phyloP scores from a whole-genome alignment of 2,329 filamentous ascomycete species.

The Arthroderma uncinatum region DNA sequence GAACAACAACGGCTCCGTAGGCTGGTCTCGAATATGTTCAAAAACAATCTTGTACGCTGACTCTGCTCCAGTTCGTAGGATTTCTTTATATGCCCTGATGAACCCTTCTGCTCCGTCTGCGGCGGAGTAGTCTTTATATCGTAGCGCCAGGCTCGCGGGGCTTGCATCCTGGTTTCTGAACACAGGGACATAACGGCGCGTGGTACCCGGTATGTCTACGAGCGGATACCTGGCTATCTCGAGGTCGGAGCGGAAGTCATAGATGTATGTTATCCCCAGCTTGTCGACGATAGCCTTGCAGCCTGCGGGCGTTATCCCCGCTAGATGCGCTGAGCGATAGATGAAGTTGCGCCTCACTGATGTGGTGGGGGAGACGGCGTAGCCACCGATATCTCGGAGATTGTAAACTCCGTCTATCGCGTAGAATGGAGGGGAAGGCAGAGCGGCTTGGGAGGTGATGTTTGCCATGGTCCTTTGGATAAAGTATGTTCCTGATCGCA shows the following conservation, averaged over 20 bases:
- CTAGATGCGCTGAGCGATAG: conserved; percentile 61
- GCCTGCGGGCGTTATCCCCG: conserved; percentile 45
- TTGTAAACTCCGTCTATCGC: conserved; percentile 50
- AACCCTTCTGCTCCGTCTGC: conserved; percentile 51
- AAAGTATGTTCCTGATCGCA: no score
- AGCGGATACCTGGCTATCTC: conserved; percentile 33
- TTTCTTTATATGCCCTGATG: conserved; percentile 54
- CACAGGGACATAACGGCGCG: conserved; percentile 52
- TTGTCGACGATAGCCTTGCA: conserved; percentile 38
- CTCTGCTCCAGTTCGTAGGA: conserved; percentile 53
- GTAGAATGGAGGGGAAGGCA: conserved; percentile 16
- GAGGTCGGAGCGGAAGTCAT: conserved; percentile 53
- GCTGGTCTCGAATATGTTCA: conserved; percentile 42
- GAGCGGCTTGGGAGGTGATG: neutral
- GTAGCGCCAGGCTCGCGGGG: conserved; percentile 50
- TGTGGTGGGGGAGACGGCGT: conserved; percentile 33
- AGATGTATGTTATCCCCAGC: conserved; percentile 54
- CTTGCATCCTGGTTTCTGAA: conserved; percentile 54
- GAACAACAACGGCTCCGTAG: conserved; percentile 46
- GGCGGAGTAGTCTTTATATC: conserved; percentile 51
- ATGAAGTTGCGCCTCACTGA: conserved; percentile 44
- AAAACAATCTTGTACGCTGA: conserved; percentile 49
- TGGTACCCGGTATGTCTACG: conserved; percentile 41
- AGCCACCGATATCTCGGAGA: conserved; percentile 57
- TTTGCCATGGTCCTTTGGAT: neutral